Base-by-base conservation (phyloP, 306 rosid species). In the Ammopiptanthus mongolicus region DNA sequence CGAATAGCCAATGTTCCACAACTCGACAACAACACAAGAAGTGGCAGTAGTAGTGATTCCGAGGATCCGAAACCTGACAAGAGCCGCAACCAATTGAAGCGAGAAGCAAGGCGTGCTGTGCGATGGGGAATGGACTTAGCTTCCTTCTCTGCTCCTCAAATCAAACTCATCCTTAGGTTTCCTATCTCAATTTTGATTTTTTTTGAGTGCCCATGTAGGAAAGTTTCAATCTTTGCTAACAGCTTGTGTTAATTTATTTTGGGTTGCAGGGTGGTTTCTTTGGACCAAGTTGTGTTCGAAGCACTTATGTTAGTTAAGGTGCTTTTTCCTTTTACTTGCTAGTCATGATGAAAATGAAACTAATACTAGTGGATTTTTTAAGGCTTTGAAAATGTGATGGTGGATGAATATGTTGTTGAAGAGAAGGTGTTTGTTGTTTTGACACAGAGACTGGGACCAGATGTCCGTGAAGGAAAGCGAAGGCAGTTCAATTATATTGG, bases 401-500 rank as follows among this genome's bases (percentile, higher is more conserved):
- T 28, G 33, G 60, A n/a, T n/a, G 17, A 31, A n/a, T 81, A 28
- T 51, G 1, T 68, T 46, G 31, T 75, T 90, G 93, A 65, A 83
- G 90, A 62, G 47, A 86, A 87, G 74, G 60, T 87, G 93, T 87
- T 86, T 88, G 96, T 62, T 81, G 55, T 74, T 79, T 79, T 85
- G 90, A 58, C 85, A 21, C 90, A 96, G 98, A 89, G 78, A 87
- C 50, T 90, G 23, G 90, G 96, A 11, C 84, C 88, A 10, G 97
- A 90, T 84, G 96, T 95, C 15, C 97, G 99, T 2, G 97, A 95
- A 92, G 98, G 96, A 81, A 90, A 82, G 77, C 85, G 98, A 21
- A 83, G 99, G 86, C 99, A 92, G 82, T 90, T 86, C 85, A 92
- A 75, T 89, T 92, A 96, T 85, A 89, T 92, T 8, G 99, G 99